These are phyloP conservation scores for Chlorella vulgaris DNA, from an alignment of 139 green algal genomes.

Conservation along the genomic window DNA sequence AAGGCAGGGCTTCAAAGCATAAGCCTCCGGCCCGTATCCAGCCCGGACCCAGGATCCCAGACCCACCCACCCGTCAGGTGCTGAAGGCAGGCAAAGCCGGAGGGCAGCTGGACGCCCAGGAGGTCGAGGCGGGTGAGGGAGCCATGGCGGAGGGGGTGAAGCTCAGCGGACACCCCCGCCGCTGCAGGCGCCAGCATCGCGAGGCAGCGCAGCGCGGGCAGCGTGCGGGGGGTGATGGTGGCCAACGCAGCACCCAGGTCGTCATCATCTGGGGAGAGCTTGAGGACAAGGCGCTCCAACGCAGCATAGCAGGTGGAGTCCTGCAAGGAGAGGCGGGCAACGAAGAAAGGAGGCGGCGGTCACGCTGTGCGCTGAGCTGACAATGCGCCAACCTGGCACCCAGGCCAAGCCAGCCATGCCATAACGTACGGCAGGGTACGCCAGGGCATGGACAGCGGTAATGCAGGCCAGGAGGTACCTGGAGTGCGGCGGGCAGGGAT, in stretches of 20 bases:
- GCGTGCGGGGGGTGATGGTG: background rate
- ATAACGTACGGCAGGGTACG: too few relatives aligned
- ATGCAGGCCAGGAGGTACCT: slow-evolving; percentile 1
- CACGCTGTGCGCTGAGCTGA: background rate
- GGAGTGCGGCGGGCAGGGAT: background rate
- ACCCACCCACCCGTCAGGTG: slow-evolving; percentile 18
- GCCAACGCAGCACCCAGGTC: too few relatives aligned
- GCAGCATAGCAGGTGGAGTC: background rate
- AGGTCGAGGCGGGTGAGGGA: slow-evolving; percentile 12
- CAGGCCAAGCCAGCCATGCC: too few relatives aligned
- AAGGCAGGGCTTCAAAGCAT: too few relatives aligned
- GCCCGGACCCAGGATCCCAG: too few relatives aligned
- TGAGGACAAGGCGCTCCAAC: background rate
- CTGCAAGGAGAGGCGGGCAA: background rate
- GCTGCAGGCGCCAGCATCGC: slow-evolving; percentile 5
- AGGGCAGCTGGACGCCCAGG: background rate
- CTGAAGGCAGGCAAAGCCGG: slow-evolving; percentile 16
- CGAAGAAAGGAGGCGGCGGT: background rate
- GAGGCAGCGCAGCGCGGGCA: slow-evolving; percentile 32
- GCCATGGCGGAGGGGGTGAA: background rate
- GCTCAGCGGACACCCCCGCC: background rate
- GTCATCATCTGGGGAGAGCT: slow-evolving; percentile 13
- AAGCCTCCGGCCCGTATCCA: too few relatives aligned
- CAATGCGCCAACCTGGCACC: too few relatives aligned
- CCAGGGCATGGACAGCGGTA: too few relatives aligned